These are phyloP conservation scores for Geotrichum ghanense DNA, from an alignment of 805 yeast genomes.

Conservation along the genomic window DNA sequence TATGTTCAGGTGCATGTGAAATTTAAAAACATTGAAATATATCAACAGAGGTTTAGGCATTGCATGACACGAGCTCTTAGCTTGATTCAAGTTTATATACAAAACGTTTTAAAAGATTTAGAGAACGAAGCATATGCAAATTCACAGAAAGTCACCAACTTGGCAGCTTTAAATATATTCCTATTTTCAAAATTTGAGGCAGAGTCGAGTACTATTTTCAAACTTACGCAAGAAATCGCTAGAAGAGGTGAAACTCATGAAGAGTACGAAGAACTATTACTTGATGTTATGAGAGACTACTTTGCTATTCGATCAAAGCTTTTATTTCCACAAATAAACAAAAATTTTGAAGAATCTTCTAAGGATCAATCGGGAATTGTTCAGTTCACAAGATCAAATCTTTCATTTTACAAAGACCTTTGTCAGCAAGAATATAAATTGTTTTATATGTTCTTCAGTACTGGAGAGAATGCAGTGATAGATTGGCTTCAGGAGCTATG, in stretches of 20 bases:
- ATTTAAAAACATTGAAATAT: constrained; percentile 59
- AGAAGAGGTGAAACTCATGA: constrained; percentile 29
- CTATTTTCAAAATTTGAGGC: constrained; percentile 52
- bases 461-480: constrained; percentile 27
- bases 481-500: constrained; percentile 52
- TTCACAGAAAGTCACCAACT: constrained; percentile 21
- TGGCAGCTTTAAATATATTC: constrained; percentile 48
- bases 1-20: constrained; percentile 47
- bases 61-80: constrained; percentile 75
- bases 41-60: constrained; percentile 63
- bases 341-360: constrained; percentile 26
- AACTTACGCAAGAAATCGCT: constrained; percentile 28
- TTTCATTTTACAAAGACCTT: constrained; percentile 48
- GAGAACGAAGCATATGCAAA: constrained; percentile 8
- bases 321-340: constrained; percentile 32
- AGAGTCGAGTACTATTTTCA: constrained; percentile 30
- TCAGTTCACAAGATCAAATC: constrained; percentile 48
- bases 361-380: constrained; percentile 33
- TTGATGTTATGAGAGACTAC: constrained; percentile 56
- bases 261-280: constrained; percentile 55
- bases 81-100: constrained; percentile 55
- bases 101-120: constrained; percentile 27
- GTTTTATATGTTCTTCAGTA: constrained; percentile 42
- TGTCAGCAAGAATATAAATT: constrained; percentile 50
- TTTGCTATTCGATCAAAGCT: constrained; percentile 45